These are phyloP conservation scores for Clavariopsis aquatica DNA, from an alignment of 495 filamentous ascomycete species.

Conservation along the genomic window DNA sequence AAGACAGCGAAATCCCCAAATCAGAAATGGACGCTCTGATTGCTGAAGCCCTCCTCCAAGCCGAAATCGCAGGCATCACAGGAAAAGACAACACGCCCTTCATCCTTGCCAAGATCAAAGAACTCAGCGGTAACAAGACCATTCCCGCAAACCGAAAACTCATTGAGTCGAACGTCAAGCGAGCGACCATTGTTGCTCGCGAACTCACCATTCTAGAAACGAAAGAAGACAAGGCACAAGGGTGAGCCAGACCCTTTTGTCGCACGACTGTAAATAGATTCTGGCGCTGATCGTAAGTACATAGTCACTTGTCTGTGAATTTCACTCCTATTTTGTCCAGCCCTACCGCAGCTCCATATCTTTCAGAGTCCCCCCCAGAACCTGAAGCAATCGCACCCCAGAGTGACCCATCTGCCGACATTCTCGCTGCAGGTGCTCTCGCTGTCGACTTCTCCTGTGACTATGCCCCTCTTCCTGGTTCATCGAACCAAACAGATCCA, in stretches of 20 bases:
- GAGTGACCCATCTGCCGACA: conserved; percentile 46
- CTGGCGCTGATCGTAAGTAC: conserved; percentile 39
- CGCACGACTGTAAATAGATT: not conserved
- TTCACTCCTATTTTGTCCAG: conserved; percentile 23
- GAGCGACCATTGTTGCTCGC: conserved; percentile 76
- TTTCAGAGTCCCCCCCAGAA: conserved; percentile 6
- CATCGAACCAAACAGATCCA: conserved; percentile 49
- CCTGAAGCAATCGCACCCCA: not conserved
- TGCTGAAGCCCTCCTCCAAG: conserved; percentile 69
- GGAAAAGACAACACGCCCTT: conserved; percentile 89
- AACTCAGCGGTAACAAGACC: conserved; percentile 72
- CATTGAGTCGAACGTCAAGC: conserved; percentile 75
- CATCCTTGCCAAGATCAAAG: conserved; percentile 76
- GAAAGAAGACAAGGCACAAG: conserved; percentile 31
- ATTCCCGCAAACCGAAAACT: conserved; percentile 74
- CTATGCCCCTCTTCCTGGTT: conserved; percentile 54
- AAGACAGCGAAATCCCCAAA: conserved; percentile 67
- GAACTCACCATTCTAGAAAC: conserved; percentile 67
- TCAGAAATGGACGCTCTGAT: conserved; percentile 74
- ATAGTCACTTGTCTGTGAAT: conserved; percentile 18
- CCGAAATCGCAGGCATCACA: conserved; percentile 64
- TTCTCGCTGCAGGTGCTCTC: conserved; percentile 87
- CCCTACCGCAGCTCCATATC: not conserved
- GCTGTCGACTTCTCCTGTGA: conserved; percentile 88
- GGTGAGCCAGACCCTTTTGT: conserved; percentile 29